These are phyloP conservation scores for Moricandia arvensis DNA, from an alignment of 345 rosid species.

Conservation along the genomic window DNA sequence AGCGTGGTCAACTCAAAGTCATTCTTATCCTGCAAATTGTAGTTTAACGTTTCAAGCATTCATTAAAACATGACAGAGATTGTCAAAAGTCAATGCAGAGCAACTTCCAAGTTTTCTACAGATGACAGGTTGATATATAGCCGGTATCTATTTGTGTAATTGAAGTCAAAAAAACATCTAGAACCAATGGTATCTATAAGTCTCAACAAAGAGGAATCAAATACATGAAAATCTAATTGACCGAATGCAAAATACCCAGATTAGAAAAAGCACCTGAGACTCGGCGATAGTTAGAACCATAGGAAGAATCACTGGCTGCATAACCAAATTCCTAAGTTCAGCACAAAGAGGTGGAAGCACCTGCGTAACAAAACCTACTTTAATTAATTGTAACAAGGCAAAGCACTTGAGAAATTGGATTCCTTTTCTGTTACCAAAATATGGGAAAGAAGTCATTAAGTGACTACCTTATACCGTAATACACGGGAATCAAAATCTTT, in stretches of 20 bases:
- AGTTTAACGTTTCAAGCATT: conserved; percentile 13
- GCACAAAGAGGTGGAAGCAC: conserved; percentile 98
- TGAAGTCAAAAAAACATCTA: neutral
- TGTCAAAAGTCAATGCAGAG: neutral
- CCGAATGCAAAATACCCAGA: neutral
- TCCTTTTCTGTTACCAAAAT: neutral
- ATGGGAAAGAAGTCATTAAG: neutral
- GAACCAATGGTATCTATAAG: neutral
- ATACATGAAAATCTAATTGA: conserved; percentile 11
- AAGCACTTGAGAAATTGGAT: conserved; percentile 5
- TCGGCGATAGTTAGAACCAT: conserved; percentile 96
- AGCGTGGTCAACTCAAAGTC: conserved; percentile 87
- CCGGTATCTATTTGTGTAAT: neutral
- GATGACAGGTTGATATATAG: conserved; percentile 5
- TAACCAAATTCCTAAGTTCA: conserved; percentile 93
- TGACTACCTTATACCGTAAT: conserved; percentile 80
- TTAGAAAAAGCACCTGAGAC: conserved; percentile 69
- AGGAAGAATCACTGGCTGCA: conserved; percentile 94
- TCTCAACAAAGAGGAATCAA: conserved; percentile 16
- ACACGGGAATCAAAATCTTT: conserved; percentile 96
- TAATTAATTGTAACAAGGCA: conserved; percentile 42
- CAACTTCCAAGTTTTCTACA: conserved; percentile 10
- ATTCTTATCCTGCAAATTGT: conserved; percentile 63
- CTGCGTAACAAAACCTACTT: conserved; percentile 70
- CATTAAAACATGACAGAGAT: conserved; percentile 7